These are phyloP conservation scores for Rhizopogon vesiculosus DNA, from an alignment of 768 basidiomycete genomes.

Conservation along the genomic window DNA sequence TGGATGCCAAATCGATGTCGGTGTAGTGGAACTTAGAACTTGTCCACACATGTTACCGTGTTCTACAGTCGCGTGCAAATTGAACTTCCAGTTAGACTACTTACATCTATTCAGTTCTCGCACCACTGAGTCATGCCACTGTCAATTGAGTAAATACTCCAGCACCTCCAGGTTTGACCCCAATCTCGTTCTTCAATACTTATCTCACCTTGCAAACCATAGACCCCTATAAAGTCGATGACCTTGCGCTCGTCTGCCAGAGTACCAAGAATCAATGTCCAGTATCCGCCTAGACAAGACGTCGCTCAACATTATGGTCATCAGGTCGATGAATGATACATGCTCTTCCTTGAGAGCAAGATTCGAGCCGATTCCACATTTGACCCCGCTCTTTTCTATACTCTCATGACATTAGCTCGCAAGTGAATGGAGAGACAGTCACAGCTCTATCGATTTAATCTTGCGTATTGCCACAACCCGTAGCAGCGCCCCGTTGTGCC, in stretches of 20 bases:
- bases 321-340: not conserved
- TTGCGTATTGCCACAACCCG: not conserved
- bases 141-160: not conserved
- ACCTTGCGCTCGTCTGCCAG: not conserved
- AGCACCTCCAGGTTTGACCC: not conserved
- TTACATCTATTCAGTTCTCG: not conserved
- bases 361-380: not conserved
- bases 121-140: not conserved
- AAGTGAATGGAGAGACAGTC: not conserved
- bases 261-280: not conserved
- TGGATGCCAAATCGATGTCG: no score
- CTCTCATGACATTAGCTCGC: not conserved
- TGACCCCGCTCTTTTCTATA: no score
- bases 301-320: not conserved
- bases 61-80: no score
- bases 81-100: no score
- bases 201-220: not conserved
- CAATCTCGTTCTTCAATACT: no score
- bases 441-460: not conserved
- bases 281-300: not conserved
- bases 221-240: no score
- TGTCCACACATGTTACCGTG: no score
- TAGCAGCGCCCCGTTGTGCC: no score
- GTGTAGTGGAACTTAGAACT: no score
- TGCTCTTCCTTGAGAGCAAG: not conserved